Evolutionary conservation across 768 basidiomycete genomes (phyloP), one percentile per base, ranked within the genome.

Genomic region (Boletales sp.): DNA sequence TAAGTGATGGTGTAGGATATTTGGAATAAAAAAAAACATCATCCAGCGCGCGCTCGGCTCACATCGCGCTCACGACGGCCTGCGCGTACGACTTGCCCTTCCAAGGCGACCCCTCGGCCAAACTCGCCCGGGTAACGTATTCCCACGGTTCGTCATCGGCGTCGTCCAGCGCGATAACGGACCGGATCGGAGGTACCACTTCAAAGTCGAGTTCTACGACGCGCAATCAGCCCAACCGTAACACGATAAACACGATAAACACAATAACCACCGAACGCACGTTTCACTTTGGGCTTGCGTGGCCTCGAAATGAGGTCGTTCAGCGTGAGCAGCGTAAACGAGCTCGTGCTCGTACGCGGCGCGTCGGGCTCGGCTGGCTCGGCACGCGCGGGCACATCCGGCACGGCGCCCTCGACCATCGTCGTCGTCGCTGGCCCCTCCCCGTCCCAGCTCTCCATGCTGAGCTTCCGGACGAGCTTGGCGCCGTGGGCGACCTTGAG

Each of bases 21-120:
- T 21, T n/a, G n/a, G n/a, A n/a, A n/a, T n/a, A 21, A 21, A 21
- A 21, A 21, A 21, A 21, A 21, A 21, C 21, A 21, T 21, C 21
- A 4, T 21, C 21, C 21, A 21, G 2, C 21, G 21, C 21, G 4
- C 25, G 34, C 30, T 11, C 6, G 41, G 28, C 35, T 51, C 52
- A 66, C 55, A 66, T 55, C 30, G 64, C 57, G 36, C 54, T 55
- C 28, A 44, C 56, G 41, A 45, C 68, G 2, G 52, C 66, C 43
- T 68, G 64, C 13, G 66, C 66, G 40, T 68, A 68, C 9, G 66
- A 68, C 48, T 67, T 61, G 48, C 60, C 64, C 61, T 58, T 62
- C 65, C 65, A 66, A 39, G 56, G 44, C 38, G 61, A 50, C 8
- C 62, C 64, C 11, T 68, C 64, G 32, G 53, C 49, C 31, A 66